Conservation (phyloP, 2,329 filamentous ascomycete species). For the Phialocephala subalpina region DNA sequence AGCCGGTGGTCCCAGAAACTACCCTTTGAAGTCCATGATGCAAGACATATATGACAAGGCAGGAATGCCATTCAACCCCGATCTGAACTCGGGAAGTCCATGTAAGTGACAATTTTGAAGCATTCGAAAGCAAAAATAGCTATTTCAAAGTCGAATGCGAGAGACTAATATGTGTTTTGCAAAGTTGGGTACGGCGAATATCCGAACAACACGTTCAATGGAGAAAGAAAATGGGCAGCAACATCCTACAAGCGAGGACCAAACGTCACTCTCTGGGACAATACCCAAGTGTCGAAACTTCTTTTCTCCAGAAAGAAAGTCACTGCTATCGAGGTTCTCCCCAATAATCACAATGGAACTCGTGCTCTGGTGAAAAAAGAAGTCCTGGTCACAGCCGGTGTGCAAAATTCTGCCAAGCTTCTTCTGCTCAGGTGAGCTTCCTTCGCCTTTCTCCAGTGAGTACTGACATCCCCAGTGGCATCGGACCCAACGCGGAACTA, state of each 20-base stretch:
- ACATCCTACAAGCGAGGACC: constrained; percentile 38
- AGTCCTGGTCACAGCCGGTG: constrained; percentile 56
- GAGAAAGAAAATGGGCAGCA: constrained; percentile 41
- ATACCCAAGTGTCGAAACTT: constrained; percentile 36
- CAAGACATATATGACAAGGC: constrained; percentile 48
- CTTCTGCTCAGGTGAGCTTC: constrained; percentile 49
- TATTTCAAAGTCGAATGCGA: too few species aligned
- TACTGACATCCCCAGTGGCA: constrained; percentile 45
- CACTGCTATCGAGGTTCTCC: constrained; percentile 12
- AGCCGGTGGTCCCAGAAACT: constrained; percentile 45
- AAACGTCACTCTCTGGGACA: constrained; percentile 37
- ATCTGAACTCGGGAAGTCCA: constrained; percentile 48
- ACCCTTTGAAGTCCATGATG: constrained; percentile 48
- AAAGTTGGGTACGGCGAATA: constrained; percentile 40
- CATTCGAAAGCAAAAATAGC: too few species aligned
- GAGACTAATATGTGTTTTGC: neutral
- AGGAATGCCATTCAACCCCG: constrained; percentile 42
- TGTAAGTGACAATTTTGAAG: constrained; percentile 5
- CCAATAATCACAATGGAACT: neutral
- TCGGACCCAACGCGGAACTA: constrained; percentile 52
- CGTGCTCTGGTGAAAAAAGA: constrained; percentile 41
- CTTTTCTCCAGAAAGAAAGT: constrained; percentile 52
- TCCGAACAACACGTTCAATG: constrained; percentile 41
- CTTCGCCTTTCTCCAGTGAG: neutral
- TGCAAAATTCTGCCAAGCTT: constrained; percentile 58